phyloP scores from a whole-genome alignment of 140 eudicot genomes.

The Bidens hawaiensis region DNA sequence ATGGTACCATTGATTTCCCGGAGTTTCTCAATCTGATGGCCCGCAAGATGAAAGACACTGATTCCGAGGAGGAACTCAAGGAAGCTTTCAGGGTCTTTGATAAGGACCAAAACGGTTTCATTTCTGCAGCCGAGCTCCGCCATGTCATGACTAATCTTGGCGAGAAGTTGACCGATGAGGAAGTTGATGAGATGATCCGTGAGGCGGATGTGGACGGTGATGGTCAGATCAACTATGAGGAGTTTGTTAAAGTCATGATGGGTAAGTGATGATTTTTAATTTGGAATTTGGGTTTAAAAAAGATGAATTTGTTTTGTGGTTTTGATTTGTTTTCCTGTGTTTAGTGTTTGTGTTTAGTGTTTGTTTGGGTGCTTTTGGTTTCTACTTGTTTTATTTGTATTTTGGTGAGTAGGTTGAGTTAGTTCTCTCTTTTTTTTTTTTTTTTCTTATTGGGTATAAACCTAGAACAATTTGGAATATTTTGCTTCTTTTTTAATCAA shows the following conservation, averaged over 20 bases:
- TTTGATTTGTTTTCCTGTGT: conserved; percentile 17
- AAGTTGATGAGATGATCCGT: conserved; percentile 47
- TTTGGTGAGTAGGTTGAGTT: conserved; percentile 26
- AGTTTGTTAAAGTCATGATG: conserved; percentile 45
- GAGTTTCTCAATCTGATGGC: conserved; percentile 43
- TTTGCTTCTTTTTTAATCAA: conserved; percentile 15
- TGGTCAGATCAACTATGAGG: conserved; percentile 46
- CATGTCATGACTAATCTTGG: conserved; percentile 44
- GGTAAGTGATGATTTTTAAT: conserved; percentile 33
- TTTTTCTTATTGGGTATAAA: conserved; percentile 7
- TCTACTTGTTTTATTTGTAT: conserved; percentile 29
- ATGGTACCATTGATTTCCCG: conserved; percentile 40
- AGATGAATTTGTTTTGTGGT: conserved; percentile 20
- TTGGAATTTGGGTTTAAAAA: too few relatives aligned
- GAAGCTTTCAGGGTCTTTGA: conserved; percentile 43
- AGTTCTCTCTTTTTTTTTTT: not conserved
- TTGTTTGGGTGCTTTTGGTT: conserved; percentile 33
- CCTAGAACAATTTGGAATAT: conserved; percentile 28
- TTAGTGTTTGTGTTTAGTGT: conserved; percentile 19
- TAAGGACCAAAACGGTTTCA: conserved; percentile 42
- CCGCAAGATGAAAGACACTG: conserved; percentile 42
- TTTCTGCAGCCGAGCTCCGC: conserved; percentile 46
- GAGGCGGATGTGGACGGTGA: conserved; percentile 52
- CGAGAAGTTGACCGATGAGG: conserved; percentile 41
- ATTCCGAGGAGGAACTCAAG: conserved; percentile 42